Conservation (phyloP, 257 asterid species). For the Lycium ferocissimum region DNA sequence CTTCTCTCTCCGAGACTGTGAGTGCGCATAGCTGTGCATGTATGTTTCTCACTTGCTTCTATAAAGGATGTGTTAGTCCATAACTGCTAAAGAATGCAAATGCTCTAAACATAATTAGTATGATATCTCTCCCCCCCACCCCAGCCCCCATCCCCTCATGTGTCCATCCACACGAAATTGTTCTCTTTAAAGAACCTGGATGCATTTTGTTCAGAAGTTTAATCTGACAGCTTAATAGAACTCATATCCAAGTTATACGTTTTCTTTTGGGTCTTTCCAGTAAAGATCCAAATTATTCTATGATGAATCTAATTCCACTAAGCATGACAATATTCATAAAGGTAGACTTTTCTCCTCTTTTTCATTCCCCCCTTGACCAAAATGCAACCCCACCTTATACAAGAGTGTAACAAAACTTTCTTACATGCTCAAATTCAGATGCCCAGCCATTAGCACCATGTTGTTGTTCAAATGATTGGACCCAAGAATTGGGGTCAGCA, state of each 20-base stretch:
- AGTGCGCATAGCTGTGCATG: not conserved
- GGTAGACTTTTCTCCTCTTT: not conserved
- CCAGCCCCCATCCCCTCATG: not conserved
- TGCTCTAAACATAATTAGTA: slow-evolving; percentile 7
- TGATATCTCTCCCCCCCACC: not conserved
- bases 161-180: not conserved
- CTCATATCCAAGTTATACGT: not conserved
- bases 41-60: not conserved
- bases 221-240: slow-evolving; percentile 16
- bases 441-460: slow-evolving; percentile 97
- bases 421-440: slow-evolving; percentile 95
- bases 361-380: not conserved
- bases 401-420: slow-evolving; percentile 40
- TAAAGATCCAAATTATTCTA: slow-evolving; percentile 11
- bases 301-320: slow-evolving; percentile 9
- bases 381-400: slow-evolving; percentile 1
- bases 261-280: not conserved
- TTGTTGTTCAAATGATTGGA: slow-evolving; percentile 85
- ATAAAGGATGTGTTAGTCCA: not conserved
- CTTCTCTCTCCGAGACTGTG: not conserved
- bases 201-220: slow-evolving; percentile 13
- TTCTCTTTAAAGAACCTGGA: not conserved
- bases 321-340: slow-evolving; percentile 7
- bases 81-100: not conserved
- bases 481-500: slow-evolving; percentile 84